These are phyloP conservation scores for Bacidia gigantensis DNA, from an alignment of 495 filamentous ascomycete genomes.

Conservation along the genomic window DNA sequence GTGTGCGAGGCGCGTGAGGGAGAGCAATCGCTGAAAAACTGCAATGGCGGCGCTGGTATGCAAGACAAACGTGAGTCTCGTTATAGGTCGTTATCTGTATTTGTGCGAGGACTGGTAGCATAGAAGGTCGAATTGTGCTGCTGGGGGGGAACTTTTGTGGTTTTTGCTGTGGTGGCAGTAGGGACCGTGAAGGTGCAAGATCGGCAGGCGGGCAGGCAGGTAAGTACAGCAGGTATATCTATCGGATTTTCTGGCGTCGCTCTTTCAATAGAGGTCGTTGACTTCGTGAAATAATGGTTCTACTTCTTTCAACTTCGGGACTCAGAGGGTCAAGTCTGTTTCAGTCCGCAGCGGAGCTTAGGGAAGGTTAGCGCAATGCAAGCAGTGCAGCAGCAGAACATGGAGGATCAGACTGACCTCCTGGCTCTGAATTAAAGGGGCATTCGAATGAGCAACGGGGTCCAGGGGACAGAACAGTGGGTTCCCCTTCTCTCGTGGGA, in stretches of 20 bases:
- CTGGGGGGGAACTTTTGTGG: no score
- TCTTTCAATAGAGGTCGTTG: constrained; percentile 11
- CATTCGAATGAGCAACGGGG: neutral
- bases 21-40: constrained; percentile 1
- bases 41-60: neutral
- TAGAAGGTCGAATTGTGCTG: constrained; percentile 1
- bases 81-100: constrained; percentile 41
- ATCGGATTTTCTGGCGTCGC: constrained; percentile 17
- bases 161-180: constrained; percentile 19
- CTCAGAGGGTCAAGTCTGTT: constrained; percentile 1
- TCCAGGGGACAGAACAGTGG: neutral
- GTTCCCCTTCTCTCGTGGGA: constrained; percentile 1
- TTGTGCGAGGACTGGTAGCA: neutral
- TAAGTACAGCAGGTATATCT: constrained; percentile 23
- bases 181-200: constrained; percentile 20
- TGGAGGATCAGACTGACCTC: constrained; percentile 9
- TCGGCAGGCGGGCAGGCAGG: no score
- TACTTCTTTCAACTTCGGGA: constrained; percentile 12
- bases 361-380: constrained; percentile 11
- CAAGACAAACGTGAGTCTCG: constrained; percentile 34
- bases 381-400: neutral
- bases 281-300: constrained; percentile 14
- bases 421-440: constrained; percentile 11
- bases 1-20: neutral
- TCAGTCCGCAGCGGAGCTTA: constrained; percentile 12